Evolutionary conservation across 495 filamentous ascomycete species (phyloP).

Genomic region (Talaromyces nanjingensis): DNA sequence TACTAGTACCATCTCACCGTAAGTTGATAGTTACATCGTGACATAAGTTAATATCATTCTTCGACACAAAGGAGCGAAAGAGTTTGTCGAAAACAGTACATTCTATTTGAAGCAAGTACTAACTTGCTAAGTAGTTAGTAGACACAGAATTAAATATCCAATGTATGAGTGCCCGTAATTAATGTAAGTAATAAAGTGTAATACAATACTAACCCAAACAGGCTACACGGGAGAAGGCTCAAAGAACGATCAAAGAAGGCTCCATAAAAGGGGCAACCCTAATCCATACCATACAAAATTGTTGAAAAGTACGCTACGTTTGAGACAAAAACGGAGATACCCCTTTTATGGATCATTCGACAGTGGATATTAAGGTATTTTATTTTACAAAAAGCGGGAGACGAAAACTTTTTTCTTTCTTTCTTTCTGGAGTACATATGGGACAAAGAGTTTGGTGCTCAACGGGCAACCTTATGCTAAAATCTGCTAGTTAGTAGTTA

Average conservation of each 20-base stretch:
- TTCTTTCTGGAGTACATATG: neutral
- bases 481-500: neutral
- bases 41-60: neutral
- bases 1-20: neutral
- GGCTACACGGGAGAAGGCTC: slow-evolving; percentile 5
- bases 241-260: slow-evolving; percentile 6
- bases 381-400: neutral
- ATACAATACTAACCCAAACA: slow-evolving; percentile 1
- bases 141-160: neutral
- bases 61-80: neutral
- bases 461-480: slow-evolving; percentile 3
- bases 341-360: neutral
- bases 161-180: neutral
- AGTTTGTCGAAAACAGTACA: neutral
- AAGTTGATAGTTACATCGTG: neutral
- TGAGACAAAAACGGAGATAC: neutral
- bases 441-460: neutral
- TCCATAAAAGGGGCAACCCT: neutral
- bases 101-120: neutral
- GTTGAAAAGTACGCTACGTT: neutral
- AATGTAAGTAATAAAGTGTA: neutral
- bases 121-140: neutral
- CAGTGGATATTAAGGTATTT: neutral
- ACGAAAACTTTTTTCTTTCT: neutral
- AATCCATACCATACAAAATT: neutral